Percentiles rank a stretch among this genome's conserved stretches.
Evolutionary conservation across 2,329 filamentous ascomycete genomes (phyloP).

Genomic region (Claviceps citrina): DNA sequence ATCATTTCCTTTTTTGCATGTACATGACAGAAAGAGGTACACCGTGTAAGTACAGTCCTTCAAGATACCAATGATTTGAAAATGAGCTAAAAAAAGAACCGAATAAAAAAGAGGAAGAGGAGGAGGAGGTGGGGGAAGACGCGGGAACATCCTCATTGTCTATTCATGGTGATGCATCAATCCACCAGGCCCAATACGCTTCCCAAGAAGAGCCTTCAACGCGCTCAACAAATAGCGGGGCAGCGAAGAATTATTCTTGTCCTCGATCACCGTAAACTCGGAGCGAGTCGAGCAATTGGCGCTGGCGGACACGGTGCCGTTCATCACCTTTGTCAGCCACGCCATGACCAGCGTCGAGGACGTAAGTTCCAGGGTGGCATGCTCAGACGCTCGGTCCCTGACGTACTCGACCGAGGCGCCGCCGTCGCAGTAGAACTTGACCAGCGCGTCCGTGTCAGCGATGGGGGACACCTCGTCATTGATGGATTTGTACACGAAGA

Average conservation of each 20-base stretch:
- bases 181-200: background rate
- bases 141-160: background rate
- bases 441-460: background rate
- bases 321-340: background rate
- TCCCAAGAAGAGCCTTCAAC: background rate
- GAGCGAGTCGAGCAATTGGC: background rate
- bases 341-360: background rate
- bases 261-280: too few relatives aligned
- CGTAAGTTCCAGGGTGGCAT: background rate
- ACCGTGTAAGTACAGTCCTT: too few relatives aligned
- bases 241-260: too few relatives aligned
- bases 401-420: slow-evolving; percentile 2
- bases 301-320: background rate
- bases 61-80: too few relatives aligned
- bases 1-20: too few relatives aligned
- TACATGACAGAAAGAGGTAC: too few relatives aligned
- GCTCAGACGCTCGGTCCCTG: background rate
- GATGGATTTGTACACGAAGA: slow-evolving; percentile 1
- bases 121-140: background rate
- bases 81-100: background rate
- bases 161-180: background rate
- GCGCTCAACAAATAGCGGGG: background rate
- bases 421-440: slow-evolving; percentile 1
- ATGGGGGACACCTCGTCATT: slow-evolving; percentile 1
- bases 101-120: background rate